Base-by-base conservation (phyloP, 768 basidiomycete genomes). In the Tylopilus subfusipes region DNA sequence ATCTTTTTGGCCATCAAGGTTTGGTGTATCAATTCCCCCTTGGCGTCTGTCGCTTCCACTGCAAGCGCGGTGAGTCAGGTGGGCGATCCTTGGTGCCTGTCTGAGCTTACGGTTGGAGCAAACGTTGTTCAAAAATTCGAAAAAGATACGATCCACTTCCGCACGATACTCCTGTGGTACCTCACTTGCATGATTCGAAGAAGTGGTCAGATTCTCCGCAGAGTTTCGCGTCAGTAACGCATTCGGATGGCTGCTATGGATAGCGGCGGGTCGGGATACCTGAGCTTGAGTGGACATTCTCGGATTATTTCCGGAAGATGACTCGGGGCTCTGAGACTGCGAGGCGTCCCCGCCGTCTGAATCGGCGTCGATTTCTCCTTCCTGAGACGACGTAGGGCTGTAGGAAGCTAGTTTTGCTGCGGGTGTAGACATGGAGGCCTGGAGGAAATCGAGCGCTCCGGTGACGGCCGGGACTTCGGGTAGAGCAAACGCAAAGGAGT, bases 1-100 rank as follows among this genome's bases (percentile, higher is more conserved):
- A 99, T 98, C 78, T 92, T 92, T 78, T 98, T 98, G 1, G 95
- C 89, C 96, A 99, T 99, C 63, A 98, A 79, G 33, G 93, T 93
- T 73, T 99, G 96, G 67, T 99, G 96, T 54, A 99, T 93, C 42
- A 90, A 86, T 69, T 99, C 96, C 48, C 96, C 96, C 71, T 99
- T 99, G 29, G 83, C 78, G 67, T 98, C 97, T 46, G 86, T 89
- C 5, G 90, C 88, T 54, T 97, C 93, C 73, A 98, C 94, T 98
- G 61, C 29, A 67, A 61, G 57, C 39, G 56, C 38, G 50, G 52
- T 63, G 43, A 64, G 56, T 61, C 52, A 61, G 27, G 39, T 31
- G 36, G 29, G 42, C 42, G 39, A 52, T 44, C 4, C 31, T 16
- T 48, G 33, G 50, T 51, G 53, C 54, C 59, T 46, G 56, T 51